Evolutionary conservation across 2,329 filamentous ascomycete species (phyloP).

Genomic region (Immersiporthe knoxdaviesiana): DNA sequence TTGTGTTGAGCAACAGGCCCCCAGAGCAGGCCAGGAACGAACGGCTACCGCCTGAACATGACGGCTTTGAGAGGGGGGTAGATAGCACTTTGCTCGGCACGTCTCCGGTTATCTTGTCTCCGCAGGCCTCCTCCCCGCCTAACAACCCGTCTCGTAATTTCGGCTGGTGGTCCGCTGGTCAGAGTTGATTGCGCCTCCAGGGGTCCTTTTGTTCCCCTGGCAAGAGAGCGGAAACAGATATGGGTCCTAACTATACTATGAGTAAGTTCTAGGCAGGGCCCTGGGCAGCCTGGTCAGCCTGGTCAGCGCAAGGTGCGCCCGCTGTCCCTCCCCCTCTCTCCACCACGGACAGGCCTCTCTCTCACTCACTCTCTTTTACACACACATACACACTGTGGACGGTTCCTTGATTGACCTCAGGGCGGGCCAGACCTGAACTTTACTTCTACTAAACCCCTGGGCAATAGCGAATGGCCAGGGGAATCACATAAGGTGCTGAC

Average conservation of each 20-base stretch:
- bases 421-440: neutral
- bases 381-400: neutral
- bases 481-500: conserved; percentile 3
- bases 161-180: neutral
- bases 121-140: neutral
- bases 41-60: neutral
- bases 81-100: neutral
- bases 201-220: neutral
- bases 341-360: neutral
- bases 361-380: neutral
- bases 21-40: neutral
- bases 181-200: neutral
- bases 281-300: neutral
- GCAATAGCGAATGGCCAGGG: neutral
- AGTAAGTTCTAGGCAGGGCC: neutral
- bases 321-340: no score
- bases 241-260: no score
- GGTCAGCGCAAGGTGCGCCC: no score
- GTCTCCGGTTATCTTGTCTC: neutral
- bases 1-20: neutral
- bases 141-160: neutral
- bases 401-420: neutral
- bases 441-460: neutral
- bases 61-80: neutral
- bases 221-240: neutral